Conservation (phyloP, 306 rosid species). For the Vigna nakashimae region DNA sequence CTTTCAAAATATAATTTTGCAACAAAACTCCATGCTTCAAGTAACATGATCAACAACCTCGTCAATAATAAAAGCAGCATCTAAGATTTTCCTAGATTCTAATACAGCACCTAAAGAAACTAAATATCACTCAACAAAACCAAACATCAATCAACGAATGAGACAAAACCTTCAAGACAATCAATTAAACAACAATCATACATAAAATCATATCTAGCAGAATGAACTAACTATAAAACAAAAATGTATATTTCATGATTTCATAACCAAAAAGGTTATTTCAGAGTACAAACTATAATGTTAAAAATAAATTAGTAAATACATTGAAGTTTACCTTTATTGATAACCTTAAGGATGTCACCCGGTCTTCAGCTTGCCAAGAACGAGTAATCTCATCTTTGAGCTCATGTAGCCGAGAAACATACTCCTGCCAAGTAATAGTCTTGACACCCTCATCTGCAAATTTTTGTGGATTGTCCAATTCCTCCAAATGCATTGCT, state of each 20-base stretch:
- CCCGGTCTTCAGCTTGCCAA: constrained; percentile 86
- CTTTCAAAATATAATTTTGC: background rate
- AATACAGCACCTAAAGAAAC: background rate
- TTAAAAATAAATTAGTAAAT: constrained; percentile 21
- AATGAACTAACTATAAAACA: constrained; percentile 18
- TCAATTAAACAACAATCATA: constrained; percentile 6
- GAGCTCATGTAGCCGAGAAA: constrained; percentile 84
- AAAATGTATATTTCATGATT: constrained; percentile 20
- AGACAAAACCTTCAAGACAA: constrained; percentile 26
- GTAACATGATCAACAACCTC: background rate
- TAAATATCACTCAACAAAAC: constrained; percentile 3
- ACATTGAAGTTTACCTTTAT: constrained; percentile 65
- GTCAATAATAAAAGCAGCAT: constrained; percentile 22
- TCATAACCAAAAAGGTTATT: constrained; percentile 27
- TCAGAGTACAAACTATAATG: constrained; percentile 32
- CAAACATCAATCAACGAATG: constrained; percentile 18
- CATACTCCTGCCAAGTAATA: constrained; percentile 83
- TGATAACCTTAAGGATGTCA: constrained; percentile 76
- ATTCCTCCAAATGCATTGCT: constrained; percentile 78
- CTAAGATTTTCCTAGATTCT: constrained; percentile 31
- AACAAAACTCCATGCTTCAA: background rate
- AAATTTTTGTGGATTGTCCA: constrained; percentile 73
- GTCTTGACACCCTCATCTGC: constrained; percentile 73
- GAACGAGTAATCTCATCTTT: constrained; percentile 82
- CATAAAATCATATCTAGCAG: constrained; percentile 15